A percentile compares a stretch with the other conserved stretches of the same genome.
phyloP scores from a whole-genome alignment of 352 stramenopile species.

The Elongisporangium prolatum region DNA sequence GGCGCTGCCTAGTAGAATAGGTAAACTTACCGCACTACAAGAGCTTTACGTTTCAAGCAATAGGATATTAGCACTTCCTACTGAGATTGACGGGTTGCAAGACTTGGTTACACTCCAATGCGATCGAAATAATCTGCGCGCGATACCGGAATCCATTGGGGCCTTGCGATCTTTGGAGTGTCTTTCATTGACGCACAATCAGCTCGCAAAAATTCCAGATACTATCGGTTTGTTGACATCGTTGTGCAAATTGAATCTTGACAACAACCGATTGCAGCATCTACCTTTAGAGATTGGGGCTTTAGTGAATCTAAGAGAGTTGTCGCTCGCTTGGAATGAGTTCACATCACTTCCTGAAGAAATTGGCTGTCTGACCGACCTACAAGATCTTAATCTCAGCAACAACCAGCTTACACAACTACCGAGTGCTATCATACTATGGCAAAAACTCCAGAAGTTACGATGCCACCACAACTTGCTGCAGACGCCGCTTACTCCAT shows the following conservation, averaged over 20 bases:
- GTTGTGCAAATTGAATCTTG: constrained; percentile 28
- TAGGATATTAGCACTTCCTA: background rate
- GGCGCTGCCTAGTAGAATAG: constrained; percentile 20
- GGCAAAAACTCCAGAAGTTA: constrained; percentile 32
- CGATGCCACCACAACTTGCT: constrained; percentile 52
- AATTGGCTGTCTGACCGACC: constrained; percentile 40
- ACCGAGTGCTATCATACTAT: constrained; percentile 42
- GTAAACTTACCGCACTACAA: constrained; percentile 11
- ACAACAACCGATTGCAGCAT: constrained; percentile 29
- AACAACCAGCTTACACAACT: constrained; percentile 49
- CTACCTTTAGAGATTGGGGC: constrained; percentile 53
- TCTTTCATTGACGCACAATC: constrained; percentile 42
- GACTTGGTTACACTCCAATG: constrained; percentile 31
- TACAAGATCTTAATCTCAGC: constrained; percentile 36
- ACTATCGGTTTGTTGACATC: constrained; percentile 35
- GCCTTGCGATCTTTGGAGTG: constrained; percentile 20
- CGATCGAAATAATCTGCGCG: constrained; percentile 31
- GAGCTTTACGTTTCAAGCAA: background rate
- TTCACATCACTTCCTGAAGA: constrained; percentile 47
- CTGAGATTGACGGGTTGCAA: background rate
- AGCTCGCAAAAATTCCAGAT: constrained; percentile 26
- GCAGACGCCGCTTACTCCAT: constrained; percentile 24
- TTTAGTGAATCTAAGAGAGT: constrained; percentile 35
- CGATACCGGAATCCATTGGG: constrained; percentile 25
- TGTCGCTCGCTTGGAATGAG: constrained; percentile 64